Base-by-base conservation (phyloP, 805 yeast genomes). In the Candida verbasci region DNA sequence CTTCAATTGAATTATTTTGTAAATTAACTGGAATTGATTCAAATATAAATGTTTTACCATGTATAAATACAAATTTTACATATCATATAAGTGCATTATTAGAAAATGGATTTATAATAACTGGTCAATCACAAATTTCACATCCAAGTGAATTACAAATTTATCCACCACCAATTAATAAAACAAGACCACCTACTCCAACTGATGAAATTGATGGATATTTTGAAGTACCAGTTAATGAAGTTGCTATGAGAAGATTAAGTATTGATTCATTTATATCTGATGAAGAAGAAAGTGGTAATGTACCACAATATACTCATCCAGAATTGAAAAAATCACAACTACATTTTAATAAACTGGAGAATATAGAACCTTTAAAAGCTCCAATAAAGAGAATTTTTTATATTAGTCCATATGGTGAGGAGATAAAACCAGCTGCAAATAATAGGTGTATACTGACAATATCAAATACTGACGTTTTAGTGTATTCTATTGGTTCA, bases 51-150 rank as follows among this genome's bases (percentile, higher is more conserved):
- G 86, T 88, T 2, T 55, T 86, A 5, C 95, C 96, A 0, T 87
- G 95, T 43, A 64, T 88, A 26, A 86, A 84, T 50, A 84, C 95
- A 7, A 86, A 82, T 48, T 85, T 84, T 61, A 79, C 89, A 11
- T 86, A 86, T 46, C 95, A 88, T 50, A 87, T 89, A 18, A 80
- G 91, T 34, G 96, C 96, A 0, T 47, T 73, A 20, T 64, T 89
- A 29, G 62, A 64, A 23, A 75, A 86, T 56, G 95, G 94, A 2
- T 65, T 72, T 3, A 66, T 82, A 2, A 80, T 89, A 24, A 82
- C 89, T 0, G 97, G 97, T 9, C 97, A 89, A 56, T 82, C 91
- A 3, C 95, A 88, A 52, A 89, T 89, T 9, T 86, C 96, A 1
- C 97, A 89, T 58, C 97, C 97, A 1, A 61, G 72, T 12, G 57